Evolutionary conservation across 306 rosid species (phyloP), one percentile per base, ranked within the genome.

Genomic region (Quercus bicolor): DNA sequence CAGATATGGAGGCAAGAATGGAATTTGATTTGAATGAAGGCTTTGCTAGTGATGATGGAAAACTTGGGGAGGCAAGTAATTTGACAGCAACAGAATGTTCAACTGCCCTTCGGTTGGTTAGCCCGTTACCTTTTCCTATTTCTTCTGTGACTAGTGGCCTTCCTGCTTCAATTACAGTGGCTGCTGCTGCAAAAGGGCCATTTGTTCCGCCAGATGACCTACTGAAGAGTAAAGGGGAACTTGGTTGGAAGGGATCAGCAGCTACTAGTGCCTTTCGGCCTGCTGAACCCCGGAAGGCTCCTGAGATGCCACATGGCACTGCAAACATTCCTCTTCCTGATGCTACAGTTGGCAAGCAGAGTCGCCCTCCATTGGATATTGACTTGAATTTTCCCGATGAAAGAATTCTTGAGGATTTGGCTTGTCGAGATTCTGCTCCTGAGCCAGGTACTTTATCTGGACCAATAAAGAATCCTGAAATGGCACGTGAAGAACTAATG

Each of bases 191-290:
- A 12, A 92, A 92, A 83, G 78, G 97, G 55, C 81, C 83, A 13
- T 90, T 88, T 73, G 78, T 87, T 45, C 97, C 90, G 0, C 94
- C 88, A 28, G 94, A 86, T 29, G 87, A 92, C 78, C 85, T 87
- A 77, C 74, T 92, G 93, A 86, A 77, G 85, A 84, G 85, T 81
- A 88, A 83, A 71, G 90, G 90, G 51, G 93, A 88, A 76, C 86
- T 84, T 83, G 94, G 97, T 45, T 92, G 97, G 97, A 92, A 84
- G 78, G 94, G 94, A 62, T 90, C 97, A 5, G 93, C 94, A 7
- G 91, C 94, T 56, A 92, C 94, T n/a, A 92, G 97, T 76, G 97
- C 97, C 70, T 92, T 92, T 69, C 89, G 97, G 65, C 97, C 94
- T 3, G 94, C 97, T 10, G 97, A 92, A 68, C 97, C 94, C 56